A percentile compares a stretch with the other conserved stretches of the same genome.
These are phyloP conservation scores for Fraxinus sp. DNA, from an alignment of 305 asterid species.

Conservation along the genomic window DNA sequence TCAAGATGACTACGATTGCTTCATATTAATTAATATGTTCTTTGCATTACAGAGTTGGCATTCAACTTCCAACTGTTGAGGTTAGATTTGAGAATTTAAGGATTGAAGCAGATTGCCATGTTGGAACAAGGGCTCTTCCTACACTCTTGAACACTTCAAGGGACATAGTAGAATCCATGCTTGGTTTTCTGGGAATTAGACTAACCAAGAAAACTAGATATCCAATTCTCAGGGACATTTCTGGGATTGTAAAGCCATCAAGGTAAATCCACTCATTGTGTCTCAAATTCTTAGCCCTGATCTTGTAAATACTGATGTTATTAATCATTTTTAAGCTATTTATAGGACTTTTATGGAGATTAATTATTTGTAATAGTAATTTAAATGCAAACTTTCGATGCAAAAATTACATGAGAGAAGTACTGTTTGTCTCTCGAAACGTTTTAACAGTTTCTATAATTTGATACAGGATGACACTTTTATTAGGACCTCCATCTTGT, in stretches of 20 bases:
- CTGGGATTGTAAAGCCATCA: slow-evolving; percentile 60
- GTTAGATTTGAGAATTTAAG: slow-evolving; percentile 52
- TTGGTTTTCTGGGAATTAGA: slow-evolving; percentile 44
- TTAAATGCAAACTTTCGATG: background rate
- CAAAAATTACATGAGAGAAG: background rate
- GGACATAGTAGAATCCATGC: slow-evolving; percentile 39
- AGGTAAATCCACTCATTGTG: slow-evolving; percentile 30
- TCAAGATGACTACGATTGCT: background rate
- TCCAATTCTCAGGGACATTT: slow-evolving; percentile 49
- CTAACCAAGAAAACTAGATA: slow-evolving; percentile 44
- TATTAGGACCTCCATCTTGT: slow-evolving; percentile 63
- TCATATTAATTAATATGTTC: background rate
- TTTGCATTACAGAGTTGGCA: slow-evolving; percentile 46
- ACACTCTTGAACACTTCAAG: slow-evolving; percentile 55
- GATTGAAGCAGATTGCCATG: slow-evolving; percentile 58
- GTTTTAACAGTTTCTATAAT: background rate
- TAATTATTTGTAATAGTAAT: background rate
- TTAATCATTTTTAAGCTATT: background rate
- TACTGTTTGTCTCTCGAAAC: background rate
- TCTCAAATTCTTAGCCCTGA: background rate
- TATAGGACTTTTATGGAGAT: background rate
- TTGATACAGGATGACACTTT: slow-evolving; percentile 56
- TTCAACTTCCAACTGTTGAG: slow-evolving; percentile 55
- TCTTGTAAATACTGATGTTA: background rate
- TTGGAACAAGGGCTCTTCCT: slow-evolving; percentile 66